A percentile compares a stretch with the other conserved stretches of the same genome.
Evolutionary conservation across 768 basidiomycete species (phyloP).

Genomic region (Termitomyces sp.): DNA sequence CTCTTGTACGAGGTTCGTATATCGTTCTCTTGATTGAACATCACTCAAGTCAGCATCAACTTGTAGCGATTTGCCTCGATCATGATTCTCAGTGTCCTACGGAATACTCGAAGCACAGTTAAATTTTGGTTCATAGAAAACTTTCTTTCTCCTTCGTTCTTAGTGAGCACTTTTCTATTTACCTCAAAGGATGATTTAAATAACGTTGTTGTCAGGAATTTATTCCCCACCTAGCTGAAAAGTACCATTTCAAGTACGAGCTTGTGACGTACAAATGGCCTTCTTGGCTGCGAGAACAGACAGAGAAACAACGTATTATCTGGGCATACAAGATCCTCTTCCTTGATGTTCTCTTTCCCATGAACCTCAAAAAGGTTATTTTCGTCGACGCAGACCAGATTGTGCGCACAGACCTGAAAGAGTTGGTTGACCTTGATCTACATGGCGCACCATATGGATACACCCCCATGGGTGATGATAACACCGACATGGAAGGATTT

Average conservation of each 20-base stretch:
- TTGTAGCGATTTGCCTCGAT: conserved; percentile 92
- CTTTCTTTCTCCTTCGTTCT: conserved; percentile 95
- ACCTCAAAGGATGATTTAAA: neutral
- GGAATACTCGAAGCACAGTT: conserved; percentile 89
- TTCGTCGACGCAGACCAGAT: conserved; percentile 99
- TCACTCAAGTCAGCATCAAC: conserved; percentile 2
- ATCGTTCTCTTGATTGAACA: neutral
- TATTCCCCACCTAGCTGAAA: conserved; percentile 86
- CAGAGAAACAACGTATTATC: conserved; percentile 96
- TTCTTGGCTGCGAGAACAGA: conserved; percentile 93
- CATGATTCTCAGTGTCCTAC: conserved; percentile 95
- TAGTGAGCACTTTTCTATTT: conserved; percentile 42
- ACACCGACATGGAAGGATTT: conserved; percentile 94
- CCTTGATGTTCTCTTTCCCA: conserved; percentile 97
- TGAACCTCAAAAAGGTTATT: conserved; percentile 98
- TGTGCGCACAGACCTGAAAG: conserved; percentile 91
- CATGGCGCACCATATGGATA: conserved; percentile 94
- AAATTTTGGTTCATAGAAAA: conserved; percentile 99
- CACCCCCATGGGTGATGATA: conserved; percentile 96
- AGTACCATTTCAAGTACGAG: conserved; percentile 94
- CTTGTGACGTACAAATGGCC: conserved; percentile 99
- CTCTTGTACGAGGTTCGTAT: conserved; percentile 82
- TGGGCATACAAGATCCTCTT: conserved; percentile 99
- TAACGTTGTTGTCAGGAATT: conserved; percentile 62
- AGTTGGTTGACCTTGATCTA: conserved; percentile 89